Base-by-base conservation (phyloP, 768 basidiomycete genomes). In the Chalciporus sphaerocephalus region DNA sequence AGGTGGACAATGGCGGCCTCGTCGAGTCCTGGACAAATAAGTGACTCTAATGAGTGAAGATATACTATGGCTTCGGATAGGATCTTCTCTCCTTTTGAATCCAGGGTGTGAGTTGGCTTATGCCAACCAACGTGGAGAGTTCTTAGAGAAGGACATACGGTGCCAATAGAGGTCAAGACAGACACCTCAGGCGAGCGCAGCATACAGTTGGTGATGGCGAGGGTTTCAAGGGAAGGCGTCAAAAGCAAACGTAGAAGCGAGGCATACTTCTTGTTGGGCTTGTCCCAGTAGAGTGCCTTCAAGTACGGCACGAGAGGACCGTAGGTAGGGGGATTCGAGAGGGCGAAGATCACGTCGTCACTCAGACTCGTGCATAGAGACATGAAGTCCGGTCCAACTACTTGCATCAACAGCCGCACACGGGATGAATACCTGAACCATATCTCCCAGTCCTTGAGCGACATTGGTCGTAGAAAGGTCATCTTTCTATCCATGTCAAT, bases 361-460 rank as follows among this genome's bases (percentile, higher is more conserved):
- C 43, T 40, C 22, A 60, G 41, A 34, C 4, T 30, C 15, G 34
- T 40, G 48, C 42, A 46, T 16, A 27, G 18, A 15, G 28, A 33
- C 12, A 36, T 1, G 9, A 38, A 0, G 24, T 44, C 30, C 2
- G 44, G 18, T 16, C 28, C 44, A 6, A 49, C 6, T 3, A 43
- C 38, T n/a, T 40, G n/a, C 8, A 12, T 22, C 27, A 62, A 16
- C 21, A 8, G 9, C 25, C 50, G 61, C 34, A 64, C 25, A 17
- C 62, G 54, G 27, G 42, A 43, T 11, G 62, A 56, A 48, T 66
- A 64, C 39, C 20, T 51, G 13, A 46, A 63, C 39, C 66, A 64
- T 20, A 53, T 45, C 13, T 52, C 48, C 62, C 64, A 64, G 48
- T 64, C 64, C 34, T 30, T 53, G 7, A 58, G 35, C 10, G 52